phyloP scores from a whole-genome alignment of 805 yeast species.

The Saccharomycopsis capsularis region DNA sequence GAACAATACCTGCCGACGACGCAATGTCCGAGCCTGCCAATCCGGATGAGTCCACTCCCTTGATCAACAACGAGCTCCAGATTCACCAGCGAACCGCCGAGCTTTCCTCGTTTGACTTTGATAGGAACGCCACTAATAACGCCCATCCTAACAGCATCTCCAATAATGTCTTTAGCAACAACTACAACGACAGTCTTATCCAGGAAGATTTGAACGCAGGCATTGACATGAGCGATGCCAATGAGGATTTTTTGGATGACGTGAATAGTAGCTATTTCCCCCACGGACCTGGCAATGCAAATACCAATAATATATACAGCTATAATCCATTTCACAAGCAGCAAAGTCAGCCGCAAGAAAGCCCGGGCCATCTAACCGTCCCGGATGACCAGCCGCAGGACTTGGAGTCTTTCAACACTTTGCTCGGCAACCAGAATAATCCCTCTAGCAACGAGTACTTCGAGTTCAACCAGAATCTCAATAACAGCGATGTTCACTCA shows the following conservation, averaged over 20 bases:
- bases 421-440: constrained; percentile 15
- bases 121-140: neutral
- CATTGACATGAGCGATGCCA: neutral
- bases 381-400: constrained; percentile 18
- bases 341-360: neutral
- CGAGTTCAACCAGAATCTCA: constrained; percentile 15
- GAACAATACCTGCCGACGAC: neutral
- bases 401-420: constrained; percentile 19
- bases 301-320: neutral
- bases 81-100: constrained; percentile 21
- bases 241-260: constrained; percentile 3
- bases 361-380: neutral
- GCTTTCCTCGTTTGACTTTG: constrained; percentile 18
- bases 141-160: neutral
- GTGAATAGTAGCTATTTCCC: neutral
- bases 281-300: neutral
- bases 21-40: neutral
- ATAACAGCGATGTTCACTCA: constrained; percentile 6
- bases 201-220: too few relatives aligned
- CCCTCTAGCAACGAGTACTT: constrained; percentile 10
- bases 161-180: neutral
- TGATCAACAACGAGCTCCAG: constrained; percentile 18
- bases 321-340: neutral
- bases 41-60: neutral
- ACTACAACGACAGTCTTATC: neutral